Conservation (phyloP, 768 basidiomycete genomes). For the Suillus clintonianus region DNA sequence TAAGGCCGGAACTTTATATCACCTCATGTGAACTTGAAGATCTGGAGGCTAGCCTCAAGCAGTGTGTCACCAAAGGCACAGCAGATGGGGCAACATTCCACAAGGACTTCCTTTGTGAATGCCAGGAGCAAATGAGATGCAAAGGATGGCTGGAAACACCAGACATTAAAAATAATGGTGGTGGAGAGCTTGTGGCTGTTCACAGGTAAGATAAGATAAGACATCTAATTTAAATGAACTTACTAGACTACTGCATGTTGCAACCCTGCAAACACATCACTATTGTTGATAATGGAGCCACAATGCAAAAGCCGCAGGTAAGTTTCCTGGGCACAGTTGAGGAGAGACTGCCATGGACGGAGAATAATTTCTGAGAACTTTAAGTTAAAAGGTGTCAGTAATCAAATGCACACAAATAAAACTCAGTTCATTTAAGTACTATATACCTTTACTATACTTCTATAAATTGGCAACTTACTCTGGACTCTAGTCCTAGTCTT, state of each 20-base stretch:
- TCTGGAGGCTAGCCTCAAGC: not conserved
- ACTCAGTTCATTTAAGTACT: too few species aligned
- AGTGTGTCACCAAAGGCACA: not conserved
- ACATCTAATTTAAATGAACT: not conserved
- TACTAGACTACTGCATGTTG: not conserved
- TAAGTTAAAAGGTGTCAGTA: not conserved
- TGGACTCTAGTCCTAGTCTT: too few species aligned
- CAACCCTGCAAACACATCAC: not conserved
- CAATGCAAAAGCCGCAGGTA: not conserved
- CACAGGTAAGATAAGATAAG: not conserved
- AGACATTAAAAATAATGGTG: not conserved
- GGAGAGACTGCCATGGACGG: not conserved
- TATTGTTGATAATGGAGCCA: not conserved
- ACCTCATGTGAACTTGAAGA: not conserved
- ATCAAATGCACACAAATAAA: too few species aligned
- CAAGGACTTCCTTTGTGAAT: not conserved
- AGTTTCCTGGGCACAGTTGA: not conserved
- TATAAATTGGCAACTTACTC: too few species aligned
- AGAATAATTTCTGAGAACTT: not conserved
- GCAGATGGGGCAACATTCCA: not conserved
- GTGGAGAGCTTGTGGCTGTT: not conserved
- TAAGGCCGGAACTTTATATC: not conserved
- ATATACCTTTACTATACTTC: too few species aligned
- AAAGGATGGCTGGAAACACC: not conserved
- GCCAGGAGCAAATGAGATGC: not conserved